phyloP scores from a whole-genome alignment of 2,329 filamentous ascomycete genomes.

The Colletotrichum horii region DNA sequence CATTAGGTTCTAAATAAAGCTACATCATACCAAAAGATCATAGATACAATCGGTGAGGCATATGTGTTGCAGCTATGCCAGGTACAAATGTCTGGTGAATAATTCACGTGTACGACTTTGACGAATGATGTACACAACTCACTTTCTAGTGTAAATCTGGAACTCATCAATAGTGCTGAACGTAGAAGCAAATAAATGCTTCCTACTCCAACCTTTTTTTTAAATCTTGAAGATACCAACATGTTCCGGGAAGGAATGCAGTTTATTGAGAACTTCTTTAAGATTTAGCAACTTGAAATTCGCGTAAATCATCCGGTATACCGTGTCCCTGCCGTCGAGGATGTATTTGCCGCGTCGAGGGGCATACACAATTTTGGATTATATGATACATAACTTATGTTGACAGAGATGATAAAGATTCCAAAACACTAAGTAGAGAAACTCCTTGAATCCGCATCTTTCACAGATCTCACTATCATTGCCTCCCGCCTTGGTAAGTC shows the following conservation, averaged over 20 bases:
- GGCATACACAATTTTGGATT: background rate
- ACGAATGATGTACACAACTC: background rate
- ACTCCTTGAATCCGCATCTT: background rate
- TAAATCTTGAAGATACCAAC: too few species aligned
- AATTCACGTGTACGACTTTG: background rate
- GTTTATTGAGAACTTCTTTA: rapidly evolving
- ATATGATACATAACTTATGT: too few species aligned
- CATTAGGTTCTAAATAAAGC: too few species aligned
- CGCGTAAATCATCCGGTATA: rapidly evolving
- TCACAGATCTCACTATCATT: background rate
- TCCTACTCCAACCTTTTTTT: too few species aligned
- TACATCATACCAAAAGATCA: too few species aligned
- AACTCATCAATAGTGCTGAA: rapidly evolving
- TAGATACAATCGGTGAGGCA: too few species aligned
- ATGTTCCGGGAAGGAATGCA: too few species aligned
- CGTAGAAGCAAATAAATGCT: too few species aligned
- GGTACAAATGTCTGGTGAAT: background rate
- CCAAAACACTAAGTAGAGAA: rapidly evolving
- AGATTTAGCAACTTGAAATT: too few species aligned
- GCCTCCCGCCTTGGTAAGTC: background rate
- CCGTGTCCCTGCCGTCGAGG: background rate
- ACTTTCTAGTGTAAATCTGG: rapidly evolving
- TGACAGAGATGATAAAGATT: background rate
- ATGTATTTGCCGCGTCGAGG: background rate
- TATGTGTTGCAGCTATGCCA: rapidly evolving